A percentile compares a stretch with the other conserved stretches of the same genome.
phyloP scores from a whole-genome alignment of 2,329 filamentous ascomycete genomes.

The Knufia fluminis region DNA sequence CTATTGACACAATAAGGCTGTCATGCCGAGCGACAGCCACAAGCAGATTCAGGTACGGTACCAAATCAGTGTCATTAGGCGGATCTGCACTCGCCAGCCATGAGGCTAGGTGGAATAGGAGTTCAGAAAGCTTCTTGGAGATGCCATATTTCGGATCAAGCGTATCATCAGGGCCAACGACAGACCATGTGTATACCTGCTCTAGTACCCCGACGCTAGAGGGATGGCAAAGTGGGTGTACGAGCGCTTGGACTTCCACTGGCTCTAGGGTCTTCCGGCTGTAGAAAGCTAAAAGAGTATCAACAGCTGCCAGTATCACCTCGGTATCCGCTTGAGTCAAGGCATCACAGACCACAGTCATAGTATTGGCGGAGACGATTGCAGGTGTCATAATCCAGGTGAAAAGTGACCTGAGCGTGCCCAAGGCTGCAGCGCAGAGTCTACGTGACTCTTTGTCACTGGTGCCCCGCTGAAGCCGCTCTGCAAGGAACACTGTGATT shows the following conservation, averaged over 20 bases:
- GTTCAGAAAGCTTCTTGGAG: constrained; percentile 87
- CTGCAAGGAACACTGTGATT: constrained; percentile 62
- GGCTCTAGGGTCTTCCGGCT: constrained; percentile 64
- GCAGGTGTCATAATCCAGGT: constrained; percentile 82
- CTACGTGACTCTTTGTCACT: constrained; percentile 50
- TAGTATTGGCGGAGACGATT: constrained; percentile 60
- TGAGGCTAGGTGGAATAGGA: constrained; percentile 75
- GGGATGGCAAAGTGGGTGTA: constrained; percentile 69
- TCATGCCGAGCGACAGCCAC: constrained; percentile 70
- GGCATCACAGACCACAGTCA: constrained; percentile 60
- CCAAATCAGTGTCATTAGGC: constrained; percentile 56
- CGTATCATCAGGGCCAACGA: constrained; percentile 69
- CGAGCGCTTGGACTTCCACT: constrained; percentile 67
- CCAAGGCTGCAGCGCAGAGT: constrained; percentile 67
- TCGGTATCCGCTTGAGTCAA: constrained; percentile 61
- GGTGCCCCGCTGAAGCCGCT: constrained; percentile 61
- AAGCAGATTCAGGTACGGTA: constrained; percentile 69
- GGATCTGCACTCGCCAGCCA: constrained; percentile 72
- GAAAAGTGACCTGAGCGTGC: constrained; percentile 68
- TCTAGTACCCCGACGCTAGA: constrained; percentile 62
- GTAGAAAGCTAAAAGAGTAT: constrained; percentile 76
- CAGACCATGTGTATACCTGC: constrained; percentile 69
- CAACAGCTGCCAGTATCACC: constrained; percentile 69
- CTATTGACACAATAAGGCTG: constrained; percentile 88
- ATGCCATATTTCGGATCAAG: constrained; percentile 88